Evolutionary conservation across 2,329 filamentous ascomycete genomes (phyloP).

Genomic region (Fusarium xylarioides): DNA sequence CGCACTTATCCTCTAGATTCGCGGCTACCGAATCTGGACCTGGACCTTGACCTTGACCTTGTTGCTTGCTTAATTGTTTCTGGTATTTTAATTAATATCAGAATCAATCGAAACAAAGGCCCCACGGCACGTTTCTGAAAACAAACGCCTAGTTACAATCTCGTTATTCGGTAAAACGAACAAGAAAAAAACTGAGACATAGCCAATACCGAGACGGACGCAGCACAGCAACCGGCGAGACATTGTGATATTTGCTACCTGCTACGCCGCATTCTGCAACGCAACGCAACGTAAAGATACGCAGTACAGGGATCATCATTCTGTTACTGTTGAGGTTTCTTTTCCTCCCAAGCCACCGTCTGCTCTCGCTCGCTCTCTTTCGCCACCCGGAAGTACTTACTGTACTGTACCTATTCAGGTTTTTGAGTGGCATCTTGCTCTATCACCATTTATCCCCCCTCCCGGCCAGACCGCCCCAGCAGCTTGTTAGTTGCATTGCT

Average conservation of each 20-base stretch:
- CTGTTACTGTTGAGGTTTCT: conserved; percentile 1
- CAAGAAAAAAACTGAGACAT: conserved; percentile 26
- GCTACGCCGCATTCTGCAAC: conserved; percentile 37
- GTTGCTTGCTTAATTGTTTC: background rate
- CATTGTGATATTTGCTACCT: conserved; percentile 15
- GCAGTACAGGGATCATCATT: background rate
- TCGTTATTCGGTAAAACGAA: conserved; percentile 18
- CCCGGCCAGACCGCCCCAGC: conserved; percentile 25
- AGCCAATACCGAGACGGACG: conserved; percentile 22
- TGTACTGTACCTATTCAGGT: background rate
- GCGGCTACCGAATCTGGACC: conserved; percentile 2
- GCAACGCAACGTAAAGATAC: conserved; percentile 24
- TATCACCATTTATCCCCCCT: conserved; percentile 6
- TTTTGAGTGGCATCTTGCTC: conserved; percentile 22
- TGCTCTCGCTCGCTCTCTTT: conserved; percentile 17
- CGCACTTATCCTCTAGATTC: conserved; percentile 11
- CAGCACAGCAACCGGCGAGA: conserved; percentile 19
- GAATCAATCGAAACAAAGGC: conserved; percentile 1
- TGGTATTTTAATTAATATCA: conserved; percentile 26
- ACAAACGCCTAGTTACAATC: conserved; percentile 21
- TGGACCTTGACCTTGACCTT: background rate
- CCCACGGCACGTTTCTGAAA: conserved; percentile 17
- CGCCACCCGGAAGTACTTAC: conserved; percentile 11
- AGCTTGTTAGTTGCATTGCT: background rate
- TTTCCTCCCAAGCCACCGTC: conserved; percentile 20